These are phyloP conservation scores for Didymella sp. DNA, from an alignment of 2,329 filamentous ascomycete species.

Conservation along the genomic window DNA sequence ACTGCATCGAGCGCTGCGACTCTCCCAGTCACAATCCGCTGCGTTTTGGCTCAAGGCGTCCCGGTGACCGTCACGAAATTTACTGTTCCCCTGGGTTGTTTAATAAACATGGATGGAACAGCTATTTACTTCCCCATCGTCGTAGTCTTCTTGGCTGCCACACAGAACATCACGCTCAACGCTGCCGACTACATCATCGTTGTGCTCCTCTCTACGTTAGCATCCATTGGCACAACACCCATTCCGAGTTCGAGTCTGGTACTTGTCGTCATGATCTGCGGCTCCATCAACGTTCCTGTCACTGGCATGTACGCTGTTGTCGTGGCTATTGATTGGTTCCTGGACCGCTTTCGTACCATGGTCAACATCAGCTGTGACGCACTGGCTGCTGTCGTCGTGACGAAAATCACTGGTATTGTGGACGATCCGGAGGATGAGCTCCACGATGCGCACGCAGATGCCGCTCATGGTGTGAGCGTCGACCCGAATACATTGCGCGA, in stretches of 20 bases:
- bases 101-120: conserved; percentile 52
- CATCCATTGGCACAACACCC: conserved; percentile 62
- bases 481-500: conserved; percentile 19
- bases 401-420: conserved; percentile 50
- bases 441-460: conserved; percentile 20
- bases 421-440: conserved; percentile 27
- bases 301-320: conserved; percentile 62
- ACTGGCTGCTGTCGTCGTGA: conserved; percentile 53
- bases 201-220: conserved; percentile 58
- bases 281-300: conserved; percentile 53
- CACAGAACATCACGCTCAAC: conserved; percentile 56
- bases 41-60: conserved; percentile 50
- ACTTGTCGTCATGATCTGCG: conserved; percentile 60
- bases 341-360: conserved; percentile 63
- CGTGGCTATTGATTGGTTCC: conserved; percentile 63
- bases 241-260: conserved; percentile 62
- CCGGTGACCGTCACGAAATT: conserved; percentile 58
- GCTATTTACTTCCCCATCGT: conserved; percentile 64
- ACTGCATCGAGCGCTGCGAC: conserved; percentile 62
- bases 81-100: conserved; percentile 56
- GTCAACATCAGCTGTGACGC: conserved; percentile 61
- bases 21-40: conserved; percentile 58
- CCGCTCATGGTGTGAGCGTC: conserved; percentile 5
- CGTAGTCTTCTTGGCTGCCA: conserved; percentile 61
- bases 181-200: conserved; percentile 59